Percentiles rank a stretch among this genome's conserved stretches.
Conservation (phyloP, 371 early-diverging fungal species). For the Mortierella sp. region DNA sequence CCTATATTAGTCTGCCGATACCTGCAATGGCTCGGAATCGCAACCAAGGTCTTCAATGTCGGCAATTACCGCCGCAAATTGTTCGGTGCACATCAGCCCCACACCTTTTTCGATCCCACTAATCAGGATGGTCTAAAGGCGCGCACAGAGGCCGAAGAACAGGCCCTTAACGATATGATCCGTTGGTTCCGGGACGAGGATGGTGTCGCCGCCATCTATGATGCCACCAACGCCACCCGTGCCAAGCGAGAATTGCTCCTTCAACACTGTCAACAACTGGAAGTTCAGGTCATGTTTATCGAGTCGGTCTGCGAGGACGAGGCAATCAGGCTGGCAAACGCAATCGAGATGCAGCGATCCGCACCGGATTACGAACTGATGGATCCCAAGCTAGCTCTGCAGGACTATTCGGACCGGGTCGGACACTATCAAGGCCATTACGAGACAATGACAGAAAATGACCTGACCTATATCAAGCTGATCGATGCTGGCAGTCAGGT, state of each 20-base stretch:
- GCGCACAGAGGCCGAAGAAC: constrained; percentile 79
- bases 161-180: constrained; percentile 90
- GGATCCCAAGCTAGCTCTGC: constrained; percentile 77
- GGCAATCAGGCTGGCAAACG: constrained; percentile 83
- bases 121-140: constrained; percentile 75
- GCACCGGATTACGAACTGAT: constrained; percentile 90
- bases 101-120: constrained; percentile 90
- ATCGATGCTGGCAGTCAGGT: constrained; percentile 92
- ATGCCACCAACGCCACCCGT: constrained; percentile 95
- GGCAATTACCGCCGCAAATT: constrained; percentile 93
- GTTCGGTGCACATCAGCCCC: constrained; percentile 77
- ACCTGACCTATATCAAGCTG: constrained; percentile 86
- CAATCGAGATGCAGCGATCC: constrained; percentile 87
- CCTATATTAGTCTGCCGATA: constrained; percentile 82
- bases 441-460: constrained; percentile 83
- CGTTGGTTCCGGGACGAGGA: constrained; percentile 83
- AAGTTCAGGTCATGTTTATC: constrained; percentile 93
- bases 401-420: constrained; percentile 88
- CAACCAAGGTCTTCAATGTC: constrained; percentile 95
- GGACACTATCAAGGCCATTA: constrained; percentile 87
- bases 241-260: constrained; percentile 77
- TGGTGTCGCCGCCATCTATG: constrained; percentile 90
- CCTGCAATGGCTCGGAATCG: constrained; percentile 94
- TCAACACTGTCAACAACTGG: constrained; percentile 64
- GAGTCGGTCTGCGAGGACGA: constrained; percentile 94